phyloP scores from a whole-genome alignment of 2,329 filamentous ascomycete species.

The Aurifilum marmelostoma region DNA sequence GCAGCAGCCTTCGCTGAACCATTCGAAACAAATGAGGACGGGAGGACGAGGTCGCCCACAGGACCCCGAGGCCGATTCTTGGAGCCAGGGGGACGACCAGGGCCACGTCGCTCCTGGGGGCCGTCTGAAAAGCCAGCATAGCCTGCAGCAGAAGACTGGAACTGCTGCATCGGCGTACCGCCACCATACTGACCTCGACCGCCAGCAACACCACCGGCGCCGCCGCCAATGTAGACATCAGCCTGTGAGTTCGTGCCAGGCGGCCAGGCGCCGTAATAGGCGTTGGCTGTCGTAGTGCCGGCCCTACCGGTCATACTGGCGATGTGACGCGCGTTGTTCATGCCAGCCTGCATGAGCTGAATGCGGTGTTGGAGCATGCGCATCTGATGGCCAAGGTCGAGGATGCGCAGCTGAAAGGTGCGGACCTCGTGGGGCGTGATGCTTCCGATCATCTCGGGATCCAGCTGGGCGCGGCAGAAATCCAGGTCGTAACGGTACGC shows the following conservation, averaged over 20 bases:
- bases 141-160: neutral
- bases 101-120: constrained; percentile 28
- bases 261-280: constrained; percentile 6
- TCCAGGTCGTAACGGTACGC: constrained; percentile 48
- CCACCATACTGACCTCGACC: constrained; percentile 12
- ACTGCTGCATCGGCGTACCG: neutral
- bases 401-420: constrained; percentile 45
- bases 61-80: constrained; percentile 19
- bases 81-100: constrained; percentile 26
- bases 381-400: constrained; percentile 50
- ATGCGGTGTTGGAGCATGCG: constrained; percentile 47
- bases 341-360: constrained; percentile 40
- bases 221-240: neutral
- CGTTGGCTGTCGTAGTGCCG: constrained; percentile 4
- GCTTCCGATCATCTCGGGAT: constrained; percentile 31
- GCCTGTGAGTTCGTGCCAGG: constrained; percentile 8
- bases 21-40: neutral
- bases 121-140: constrained; percentile 10
- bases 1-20: constrained; percentile 26
- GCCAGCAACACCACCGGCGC: neutral
- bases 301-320: neutral
- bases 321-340: constrained; percentile 32
- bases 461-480: constrained; percentile 45
- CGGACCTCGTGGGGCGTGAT: constrained; percentile 47
- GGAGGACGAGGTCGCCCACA: neutral